Evolutionary conservation across 2,329 filamentous ascomycete species (phyloP).

Genomic region (Colletotrichum chlorophyti): DNA sequence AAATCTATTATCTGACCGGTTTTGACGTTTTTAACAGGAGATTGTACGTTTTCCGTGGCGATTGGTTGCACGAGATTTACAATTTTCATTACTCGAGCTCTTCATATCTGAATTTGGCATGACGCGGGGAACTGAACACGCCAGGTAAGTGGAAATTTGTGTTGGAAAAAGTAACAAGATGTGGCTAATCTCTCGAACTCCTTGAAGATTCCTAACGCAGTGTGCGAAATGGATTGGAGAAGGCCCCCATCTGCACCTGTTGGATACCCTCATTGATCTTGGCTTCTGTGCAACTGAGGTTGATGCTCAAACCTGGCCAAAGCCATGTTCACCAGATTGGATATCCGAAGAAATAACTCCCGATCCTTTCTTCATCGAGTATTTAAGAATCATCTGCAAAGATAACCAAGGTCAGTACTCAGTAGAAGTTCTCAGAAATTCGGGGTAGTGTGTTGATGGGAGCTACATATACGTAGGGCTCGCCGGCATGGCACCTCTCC

Average conservation of each 20-base stretch:
- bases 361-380: neutral
- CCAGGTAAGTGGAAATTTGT: neutral
- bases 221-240: slow-evolving; percentile 7
- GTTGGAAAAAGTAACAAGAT: neutral
- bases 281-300: neutral
- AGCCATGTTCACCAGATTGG: neutral
- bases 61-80: fast-evolving
- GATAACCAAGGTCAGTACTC: neutral
- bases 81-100: neutral
- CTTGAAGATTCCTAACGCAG: neutral
- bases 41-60: neutral
- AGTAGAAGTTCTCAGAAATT: neutral
- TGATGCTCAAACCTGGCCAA: neutral
- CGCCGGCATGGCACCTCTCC: neutral
- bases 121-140: neutral
- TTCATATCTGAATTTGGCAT: neutral
- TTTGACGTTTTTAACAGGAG: fast-evolving
- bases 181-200: neutral
- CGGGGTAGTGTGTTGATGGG: neutral
- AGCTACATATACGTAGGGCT: neutral
- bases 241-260: neutral
- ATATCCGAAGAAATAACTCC: neutral
- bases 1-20: fast-evolving
- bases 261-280: neutral
- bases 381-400: neutral